Base-by-base conservation (phyloP, 805 yeast genomes). In the Cyberlindnera nakhonratchasimensis region DNA sequence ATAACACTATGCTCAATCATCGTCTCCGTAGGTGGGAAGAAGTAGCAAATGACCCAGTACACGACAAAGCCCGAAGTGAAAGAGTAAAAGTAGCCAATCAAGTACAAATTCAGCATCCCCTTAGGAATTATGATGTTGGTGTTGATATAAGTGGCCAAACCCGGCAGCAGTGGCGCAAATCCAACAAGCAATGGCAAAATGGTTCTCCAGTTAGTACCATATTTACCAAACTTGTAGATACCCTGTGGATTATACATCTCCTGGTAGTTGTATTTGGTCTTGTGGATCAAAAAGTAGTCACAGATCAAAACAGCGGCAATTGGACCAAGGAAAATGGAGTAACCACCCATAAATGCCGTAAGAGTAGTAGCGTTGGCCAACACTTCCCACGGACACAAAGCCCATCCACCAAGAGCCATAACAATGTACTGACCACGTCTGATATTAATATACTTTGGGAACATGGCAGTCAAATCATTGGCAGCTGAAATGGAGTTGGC, bases 401-500 rank as follows among this genome's bases (percentile, higher is more conserved):
- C 50, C 50, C 50, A 46, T 8, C 50, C 50, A 36, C 50, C 50
- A 17, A 46, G 45, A 8, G 28, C 11, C 45, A 46, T 18, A 11
- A 46, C 45, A 18, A 46, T 23, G 41, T 46, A 46, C 19, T 46
- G 50, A 19, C 48, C 45, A 57, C 95, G 72, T 61, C 95, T 70
- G 53, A 86, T 85, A 63, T 74, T 80, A 56, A 80, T 65, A 61
- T 67, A 80, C 46, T 72, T 74, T 29, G 87, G 86, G 39, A 79
- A 61, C 51, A 80, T 55, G 0, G 85, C 81, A 5, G 85, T 74
- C 69, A 77, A 73, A 59, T 80, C 87, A 3, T 82, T 79, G 52
- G 85, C 86, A 8, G 83, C 82, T 31, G 82, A 76, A 40, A 80
- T 67, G 21, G 83, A 77, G 62, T 80, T 80, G 20, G 83, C 82